Evolutionary conservation across 805 yeast genomes (phyloP), one percentile per base, ranked within the genome.

Genomic region (Hermanozyma aechmeae): DNA sequence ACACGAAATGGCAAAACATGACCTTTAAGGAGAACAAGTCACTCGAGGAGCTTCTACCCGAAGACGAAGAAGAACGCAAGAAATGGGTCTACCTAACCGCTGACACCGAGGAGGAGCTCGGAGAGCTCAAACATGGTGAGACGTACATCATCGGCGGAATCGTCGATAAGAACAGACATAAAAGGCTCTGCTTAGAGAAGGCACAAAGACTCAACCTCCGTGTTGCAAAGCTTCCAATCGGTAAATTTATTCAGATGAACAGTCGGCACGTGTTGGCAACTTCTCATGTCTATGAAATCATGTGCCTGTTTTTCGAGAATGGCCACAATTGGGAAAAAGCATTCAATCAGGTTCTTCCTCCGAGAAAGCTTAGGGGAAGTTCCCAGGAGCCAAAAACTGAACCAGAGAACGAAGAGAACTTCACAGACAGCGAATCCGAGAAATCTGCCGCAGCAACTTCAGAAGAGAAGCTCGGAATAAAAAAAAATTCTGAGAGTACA

Each of bases 71-170:
- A 15, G 64, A 61, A 21, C 43, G 49, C 25, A 42, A 58, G 2
- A 68, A 69, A 21, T 62, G 58, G 23, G 68, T 84, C 0, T 89
- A 92, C 45, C 57, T 89, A 21, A 78, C 94, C 1, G 93, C 96
- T 0, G 98, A 89, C 45, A 79, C 96, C 0, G 81, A 77, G 6
- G 80, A 79, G 6, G 72, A 64, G 14, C 45, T 92, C 20, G 73
- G 68, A 8, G 71, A 62, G 15, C 59, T 89, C 30, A 75, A 78
- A 36, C 72, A 75, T 4, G 82, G 79, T 3, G 62, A 67, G 49
- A 82, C 93, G 0, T 89, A 89, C 43, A 73, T 89, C 24, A 76
- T 89, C 28, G 98, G 98, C 7, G 98, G 97, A 1, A 89, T 89
- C 32, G 97, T 89, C 3, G 98, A 89, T 52, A 89, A 89, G 52